Base-by-base conservation (phyloP, 2,329 filamentous ascomycete genomes). In the Pyrenophora graminea region DNA sequence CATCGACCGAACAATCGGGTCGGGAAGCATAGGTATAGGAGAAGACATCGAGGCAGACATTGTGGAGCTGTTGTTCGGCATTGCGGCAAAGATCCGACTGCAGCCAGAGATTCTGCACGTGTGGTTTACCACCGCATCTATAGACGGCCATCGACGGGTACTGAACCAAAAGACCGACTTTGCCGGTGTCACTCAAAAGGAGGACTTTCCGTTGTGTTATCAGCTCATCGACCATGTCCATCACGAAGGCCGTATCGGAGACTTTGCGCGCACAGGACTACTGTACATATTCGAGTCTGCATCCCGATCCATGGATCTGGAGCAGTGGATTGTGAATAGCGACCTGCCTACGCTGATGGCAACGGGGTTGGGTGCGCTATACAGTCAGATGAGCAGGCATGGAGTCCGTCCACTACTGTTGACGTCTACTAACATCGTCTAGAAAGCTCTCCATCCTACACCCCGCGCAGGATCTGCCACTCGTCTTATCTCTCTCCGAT, bases 291-390 rank as follows among this genome's bases (percentile, higher is more conserved):
- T 97, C 62, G 93, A 97, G 75, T 90, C 91, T 0, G 91, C 93
- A 0, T 93, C 91, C 0, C 88, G 85, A 60, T 96, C 91, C 1
- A 83, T 86, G 17, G 83, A 86, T 1, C 74, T 99, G 52, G 94
- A 99, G 76, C 89, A 91, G 66, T 99, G 94, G 94, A 90, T 99
- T 58, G 91, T 97, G 39, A 92, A 96, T 69, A 97, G 93, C 71
- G 94, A 99, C 70, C 79, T 99, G 45, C 94, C 94, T 10, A 97
- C 94, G 0, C 79, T 97, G 58, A 97, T 99, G 94, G 94, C 94
- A 3, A 97, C 91, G 0, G 94, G 94, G 0, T 77, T 99, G 1
- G 94, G 94, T 13, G 94, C 85, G 8, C 83, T 80, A 67, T 88
- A 88, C 71, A 88, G 85, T 64, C 85, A 88, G 63, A 74, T 88